A percentile compares a stretch with the other conserved stretches of the same genome.
Evolutionary conservation across 108 stramenopile genomes (phyloP).

Genomic region (Aurantiochytrium sp.): DNA sequence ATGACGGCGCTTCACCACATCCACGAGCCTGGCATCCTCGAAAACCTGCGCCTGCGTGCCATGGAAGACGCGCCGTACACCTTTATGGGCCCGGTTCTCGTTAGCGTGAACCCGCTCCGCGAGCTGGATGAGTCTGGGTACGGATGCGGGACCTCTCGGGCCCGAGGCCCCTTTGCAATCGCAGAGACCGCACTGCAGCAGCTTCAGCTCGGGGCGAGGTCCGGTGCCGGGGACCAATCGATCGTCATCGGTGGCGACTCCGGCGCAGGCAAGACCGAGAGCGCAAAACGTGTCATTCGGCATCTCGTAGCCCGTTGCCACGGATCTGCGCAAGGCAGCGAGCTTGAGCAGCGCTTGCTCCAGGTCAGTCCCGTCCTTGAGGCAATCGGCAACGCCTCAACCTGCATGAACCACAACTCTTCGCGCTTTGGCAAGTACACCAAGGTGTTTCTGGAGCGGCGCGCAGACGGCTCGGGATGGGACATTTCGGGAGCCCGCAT

Average conservation of each 20-base stretch:
- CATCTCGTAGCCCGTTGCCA: not conserved
- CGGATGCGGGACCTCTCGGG: not conserved
- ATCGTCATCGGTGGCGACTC: constrained; percentile 38
- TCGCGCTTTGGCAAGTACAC: constrained; percentile 35
- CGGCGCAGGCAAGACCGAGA: constrained; percentile 44
- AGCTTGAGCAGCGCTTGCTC: not conserved
- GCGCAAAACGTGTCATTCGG: constrained; percentile 3
- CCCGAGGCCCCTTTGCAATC: not conserved
- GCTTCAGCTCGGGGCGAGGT: not conserved
- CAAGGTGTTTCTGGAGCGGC: not conserved
- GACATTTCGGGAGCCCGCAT: constrained; percentile 18
- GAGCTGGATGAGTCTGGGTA: not conserved
- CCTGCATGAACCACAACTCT: constrained; percentile 31
- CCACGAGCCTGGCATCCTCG: not conserved
- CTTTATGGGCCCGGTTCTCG: not conserved
- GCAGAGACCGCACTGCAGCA: constrained; percentile 12
- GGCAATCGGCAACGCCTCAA: constrained; percentile 35
- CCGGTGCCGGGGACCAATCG: not conserved
- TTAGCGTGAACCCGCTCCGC: constrained; percentile 18
- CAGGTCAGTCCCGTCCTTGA: constrained; percentile 28
- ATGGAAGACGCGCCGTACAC: not conserved
- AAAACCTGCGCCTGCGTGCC: not conserved
- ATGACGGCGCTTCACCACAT: not conserved
- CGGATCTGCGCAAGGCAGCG: not conserved
- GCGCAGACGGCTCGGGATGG: not conserved